Percentiles rank a stretch among this genome's conserved stretches.
Evolutionary conservation across 2,329 filamentous ascomycete species (phyloP).

Genomic region (Gnomoniopsis smithogilvyi): DNA sequence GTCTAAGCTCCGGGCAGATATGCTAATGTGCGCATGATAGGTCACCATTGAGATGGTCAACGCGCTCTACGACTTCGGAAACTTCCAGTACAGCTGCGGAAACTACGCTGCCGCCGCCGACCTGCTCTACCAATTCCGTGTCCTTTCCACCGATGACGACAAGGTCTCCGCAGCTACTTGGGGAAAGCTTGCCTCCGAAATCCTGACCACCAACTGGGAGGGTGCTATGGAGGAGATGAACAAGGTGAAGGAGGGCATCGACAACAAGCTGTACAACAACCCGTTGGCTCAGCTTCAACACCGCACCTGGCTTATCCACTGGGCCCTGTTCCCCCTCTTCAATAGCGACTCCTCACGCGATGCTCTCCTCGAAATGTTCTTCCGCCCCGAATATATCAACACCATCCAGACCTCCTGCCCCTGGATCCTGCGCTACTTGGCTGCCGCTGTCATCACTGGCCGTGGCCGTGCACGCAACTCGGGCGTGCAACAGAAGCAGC

Average conservation of each 20-base stretch:
- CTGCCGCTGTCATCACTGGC: slow-evolving; percentile 92
- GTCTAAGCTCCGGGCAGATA: background rate
- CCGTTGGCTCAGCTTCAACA: slow-evolving; percentile 92
- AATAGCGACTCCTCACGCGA: slow-evolving; percentile 93
- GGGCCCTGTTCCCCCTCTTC: slow-evolving; percentile 98
- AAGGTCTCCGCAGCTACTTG: slow-evolving; percentile 94
- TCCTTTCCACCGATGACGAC: slow-evolving; percentile 97
- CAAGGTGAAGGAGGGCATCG: slow-evolving; percentile 89
- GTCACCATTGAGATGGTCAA: slow-evolving; percentile 95
- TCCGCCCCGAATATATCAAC: slow-evolving; percentile 97
- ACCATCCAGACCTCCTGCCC: slow-evolving; percentile 98
- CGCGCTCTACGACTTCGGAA: slow-evolving; percentile 90
- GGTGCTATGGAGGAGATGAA: slow-evolving; percentile 84
- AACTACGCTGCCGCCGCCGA: slow-evolving; percentile 89
- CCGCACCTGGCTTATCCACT: slow-evolving; percentile 97
- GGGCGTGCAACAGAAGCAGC: slow-evolving; percentile 90
- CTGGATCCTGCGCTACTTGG: slow-evolving; percentile 92
- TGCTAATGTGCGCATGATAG: slow-evolving; percentile 32
- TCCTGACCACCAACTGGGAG: slow-evolving; percentile 94
- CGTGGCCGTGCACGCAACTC: slow-evolving; percentile 78
- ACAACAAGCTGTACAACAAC: slow-evolving; percentile 94
- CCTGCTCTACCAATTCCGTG: slow-evolving; percentile 94
- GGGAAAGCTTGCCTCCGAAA: slow-evolving; percentile 97
- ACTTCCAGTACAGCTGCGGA: slow-evolving; percentile 97
- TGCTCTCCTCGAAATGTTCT: slow-evolving; percentile 90